A percentile compares a stretch with the other conserved stretches of the same genome.
phyloP scores from a whole-genome alignment of 208 protist genomes.

The Acanthamoeba polyphaga region DNA sequence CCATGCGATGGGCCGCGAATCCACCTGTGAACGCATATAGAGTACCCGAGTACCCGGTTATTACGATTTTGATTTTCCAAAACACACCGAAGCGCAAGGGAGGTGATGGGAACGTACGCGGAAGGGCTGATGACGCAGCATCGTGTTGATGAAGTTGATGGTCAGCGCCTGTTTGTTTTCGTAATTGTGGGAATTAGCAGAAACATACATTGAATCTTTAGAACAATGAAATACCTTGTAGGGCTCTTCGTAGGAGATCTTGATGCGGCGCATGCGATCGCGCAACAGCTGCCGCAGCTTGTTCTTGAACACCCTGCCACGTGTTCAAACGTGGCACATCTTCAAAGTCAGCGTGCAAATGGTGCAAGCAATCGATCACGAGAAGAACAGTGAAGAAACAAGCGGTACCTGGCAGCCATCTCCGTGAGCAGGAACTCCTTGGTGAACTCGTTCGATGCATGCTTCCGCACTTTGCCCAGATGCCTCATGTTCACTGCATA shows the following conservation, averaged over 20 bases:
- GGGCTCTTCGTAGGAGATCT: slow-evolving; percentile 71
- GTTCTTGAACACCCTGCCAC: slow-evolving; percentile 72
- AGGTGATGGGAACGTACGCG: background rate
- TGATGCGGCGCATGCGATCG: slow-evolving; percentile 59
- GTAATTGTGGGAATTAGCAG: no score
- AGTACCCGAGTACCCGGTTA: background rate
- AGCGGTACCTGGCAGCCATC: slow-evolving; percentile 27
- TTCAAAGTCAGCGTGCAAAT: no score
- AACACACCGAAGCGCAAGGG: background rate
- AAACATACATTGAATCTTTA: no score
- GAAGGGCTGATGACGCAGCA: slow-evolving; percentile 61
- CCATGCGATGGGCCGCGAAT: slow-evolving; percentile 60
- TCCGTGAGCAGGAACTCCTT: background rate
- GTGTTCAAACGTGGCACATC: background rate
- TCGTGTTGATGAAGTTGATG: slow-evolving; percentile 77
- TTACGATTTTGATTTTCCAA: no score
- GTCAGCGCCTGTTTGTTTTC: slow-evolving; percentile 11
- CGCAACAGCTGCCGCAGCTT: slow-evolving; percentile 56
- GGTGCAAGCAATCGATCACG: no score
- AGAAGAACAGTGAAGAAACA: background rate
- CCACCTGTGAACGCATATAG: background rate
- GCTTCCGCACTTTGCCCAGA: background rate
- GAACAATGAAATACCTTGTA: slow-evolving; percentile 2
- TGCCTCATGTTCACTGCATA: slow-evolving; percentile 54
- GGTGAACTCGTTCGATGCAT: background rate